These are phyloP conservation scores for Hyaloscypha finlandica DNA, from an alignment of 495 filamentous ascomycete species.

Conservation along the genomic window DNA sequence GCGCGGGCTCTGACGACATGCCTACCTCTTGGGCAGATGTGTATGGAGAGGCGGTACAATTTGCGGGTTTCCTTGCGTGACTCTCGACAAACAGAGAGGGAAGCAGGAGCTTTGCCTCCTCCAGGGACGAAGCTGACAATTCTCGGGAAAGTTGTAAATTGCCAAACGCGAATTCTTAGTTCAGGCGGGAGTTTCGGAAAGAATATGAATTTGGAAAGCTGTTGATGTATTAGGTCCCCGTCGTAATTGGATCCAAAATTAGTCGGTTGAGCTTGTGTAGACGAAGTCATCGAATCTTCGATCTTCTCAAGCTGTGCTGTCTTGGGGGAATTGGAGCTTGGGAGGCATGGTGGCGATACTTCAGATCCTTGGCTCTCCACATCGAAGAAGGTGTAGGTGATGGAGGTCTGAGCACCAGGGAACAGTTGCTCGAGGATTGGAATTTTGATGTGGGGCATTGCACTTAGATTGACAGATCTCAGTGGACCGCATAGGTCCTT, in stretches of 20 bases:
- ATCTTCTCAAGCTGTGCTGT: no score
- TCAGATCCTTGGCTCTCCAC: no score
- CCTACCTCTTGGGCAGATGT: no score
- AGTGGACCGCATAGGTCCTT: no score
- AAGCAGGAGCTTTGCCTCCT: background rate
- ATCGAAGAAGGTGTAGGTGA: no score
- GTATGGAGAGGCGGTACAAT: background rate
- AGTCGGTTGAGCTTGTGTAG: background rate
- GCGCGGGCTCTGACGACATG: no score
- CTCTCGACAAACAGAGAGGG: background rate
- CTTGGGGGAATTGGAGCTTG: no score
- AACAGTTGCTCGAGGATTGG: no score
- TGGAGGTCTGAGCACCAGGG: no score
- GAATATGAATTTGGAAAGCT: background rate
- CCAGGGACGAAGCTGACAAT: background rate
- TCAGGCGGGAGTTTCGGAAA: background rate
- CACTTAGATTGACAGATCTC: no score
- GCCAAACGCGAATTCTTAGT: background rate
- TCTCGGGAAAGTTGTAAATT: background rate
- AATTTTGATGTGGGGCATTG: no score
- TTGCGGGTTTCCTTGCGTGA: conserved; percentile 18
- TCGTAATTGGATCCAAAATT: background rate
- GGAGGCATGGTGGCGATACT: no score
- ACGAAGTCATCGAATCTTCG: background rate
- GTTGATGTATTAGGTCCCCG: background rate